Evolutionary conservation across 352 stramenopile genomes (phyloP), one percentile per base, ranked within the genome.

Genomic region (Phytopythium chamaehyphon): DNA sequence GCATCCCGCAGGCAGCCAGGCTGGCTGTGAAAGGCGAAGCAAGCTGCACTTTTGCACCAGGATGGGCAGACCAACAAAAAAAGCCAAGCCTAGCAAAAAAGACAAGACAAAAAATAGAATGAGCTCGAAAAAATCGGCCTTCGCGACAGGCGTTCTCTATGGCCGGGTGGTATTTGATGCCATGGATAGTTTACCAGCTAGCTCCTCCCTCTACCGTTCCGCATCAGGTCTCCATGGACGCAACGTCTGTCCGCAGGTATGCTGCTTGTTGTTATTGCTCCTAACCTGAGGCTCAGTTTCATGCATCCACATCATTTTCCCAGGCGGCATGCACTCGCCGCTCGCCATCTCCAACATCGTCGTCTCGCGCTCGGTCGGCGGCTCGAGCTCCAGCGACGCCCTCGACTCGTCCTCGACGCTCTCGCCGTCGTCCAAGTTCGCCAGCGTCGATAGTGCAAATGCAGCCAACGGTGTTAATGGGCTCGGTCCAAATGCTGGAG

Each of bases 301-400:
- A n/a, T n/a, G n/a, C 61, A 55, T 61, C 61, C 50, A 47, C 54
- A 40, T 56, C 55, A 51, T 44, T 49, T 52, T 44, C 40, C 16
- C 26, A 33, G 35, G 49, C 44, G 37, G 26, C 19, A 81, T 85
- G 78, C 44, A 75, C 38, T 86, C 78, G 36, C 75, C 78, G 39
- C 57, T 89, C 33, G 64, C 71, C 39, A 70, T 89, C 66, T 89
- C 78, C 10, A 74, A 80, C 55, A 87, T 89, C 54, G 76, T 74
- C 21, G 51, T 87, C 37, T 86, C 77, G 40, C 70, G 74, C 44
- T 79, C 72, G 19, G 39, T 37, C 16, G 61, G 47, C 40, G 37
- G 45, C 49, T 61, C 49, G 31, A 64, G 66, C 64, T 61, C 33
- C 54, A 70, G 54, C 48, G 54, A 47, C 16, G 63, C 72, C 49